phyloP scores from a whole-genome alignment of 2,329 filamentous ascomycete genomes.

The Epichloe uncinata region DNA sequence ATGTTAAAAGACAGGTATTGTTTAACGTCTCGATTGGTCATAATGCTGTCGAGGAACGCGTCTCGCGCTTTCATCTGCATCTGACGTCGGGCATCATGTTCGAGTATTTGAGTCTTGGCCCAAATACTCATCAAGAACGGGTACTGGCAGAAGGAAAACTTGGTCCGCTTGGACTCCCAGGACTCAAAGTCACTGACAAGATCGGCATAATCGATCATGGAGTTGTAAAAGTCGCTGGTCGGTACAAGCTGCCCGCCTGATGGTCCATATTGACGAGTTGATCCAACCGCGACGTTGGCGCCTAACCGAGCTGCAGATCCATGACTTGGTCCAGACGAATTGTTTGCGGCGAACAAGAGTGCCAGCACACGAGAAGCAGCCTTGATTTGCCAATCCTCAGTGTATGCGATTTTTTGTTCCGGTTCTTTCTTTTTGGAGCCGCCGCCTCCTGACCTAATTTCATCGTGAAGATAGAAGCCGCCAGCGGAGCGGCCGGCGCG shows the following conservation, averaged over 20 bases:
- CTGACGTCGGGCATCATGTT: constrained; percentile 75
- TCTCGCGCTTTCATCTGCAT: constrained; percentile 83
- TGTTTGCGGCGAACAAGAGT: constrained; percentile 72
- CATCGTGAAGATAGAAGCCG: constrained; percentile 60
- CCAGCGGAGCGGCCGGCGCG: constrained; percentile 43
- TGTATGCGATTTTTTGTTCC: constrained; percentile 48
- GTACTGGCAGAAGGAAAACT: constrained; percentile 84
- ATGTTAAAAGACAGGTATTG: constrained; percentile 69
- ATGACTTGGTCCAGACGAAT: constrained; percentile 28
- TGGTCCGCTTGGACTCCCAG: constrained; percentile 64
- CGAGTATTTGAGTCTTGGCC: constrained; percentile 81
- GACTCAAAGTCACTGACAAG: constrained; percentile 74
- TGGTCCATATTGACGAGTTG: constrained; percentile 15
- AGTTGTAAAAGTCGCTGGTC: constrained; percentile 79
- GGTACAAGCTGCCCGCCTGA: constrained; percentile 54
- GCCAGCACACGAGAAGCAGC: constrained; percentile 70
- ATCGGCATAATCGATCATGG: constrained; percentile 74
- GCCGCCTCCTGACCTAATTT: constrained; percentile 43
- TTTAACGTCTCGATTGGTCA: constrained; percentile 58
- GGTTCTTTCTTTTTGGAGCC: constrained; percentile 39
- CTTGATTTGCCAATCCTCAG: constrained; percentile 81
- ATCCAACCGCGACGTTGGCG: constrained; percentile 9
- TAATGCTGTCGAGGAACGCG: constrained; percentile 81
- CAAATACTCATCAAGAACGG: constrained; percentile 86
- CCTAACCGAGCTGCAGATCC: constrained; percentile 11